A percentile compares a stretch with the other conserved stretches of the same genome.
phyloP scores from a whole-genome alignment of 768 basidiomycete species.

The Pleurotus tuber-regium region DNA sequence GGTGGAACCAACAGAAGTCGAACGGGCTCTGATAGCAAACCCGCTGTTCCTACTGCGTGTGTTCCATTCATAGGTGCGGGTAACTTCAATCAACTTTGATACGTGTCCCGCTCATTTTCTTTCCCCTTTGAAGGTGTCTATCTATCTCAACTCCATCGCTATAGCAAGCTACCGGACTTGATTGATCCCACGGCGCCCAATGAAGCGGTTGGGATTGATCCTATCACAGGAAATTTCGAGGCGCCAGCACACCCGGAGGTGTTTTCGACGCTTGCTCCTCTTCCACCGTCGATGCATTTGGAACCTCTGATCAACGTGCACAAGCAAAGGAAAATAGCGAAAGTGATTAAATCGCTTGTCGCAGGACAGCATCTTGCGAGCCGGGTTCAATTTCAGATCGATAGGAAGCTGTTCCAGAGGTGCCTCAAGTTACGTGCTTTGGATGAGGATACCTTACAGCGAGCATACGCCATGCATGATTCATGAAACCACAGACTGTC shows the following conservation, averaged over 20 bases:
- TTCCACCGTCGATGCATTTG: slow-evolving; percentile 75
- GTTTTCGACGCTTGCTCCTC: slow-evolving; percentile 66
- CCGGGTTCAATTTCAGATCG: slow-evolving; percentile 63
- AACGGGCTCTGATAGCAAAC: slow-evolving; percentile 36
- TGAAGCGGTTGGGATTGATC: slow-evolving; percentile 63
- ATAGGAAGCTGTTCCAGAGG: slow-evolving; percentile 74
- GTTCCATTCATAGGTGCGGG: slow-evolving; percentile 80
- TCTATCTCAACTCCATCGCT: slow-evolving; percentile 64
- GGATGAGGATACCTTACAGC: slow-evolving; percentile 51
- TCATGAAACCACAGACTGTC: slow-evolving; percentile 11
- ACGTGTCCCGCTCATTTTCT: neutral
- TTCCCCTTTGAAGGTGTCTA: slow-evolving; percentile 61
- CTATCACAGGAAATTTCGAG: slow-evolving; percentile 59
- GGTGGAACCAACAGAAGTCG: slow-evolving; percentile 40
- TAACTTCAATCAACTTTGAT: neutral
- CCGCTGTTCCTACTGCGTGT: slow-evolving; percentile 49
- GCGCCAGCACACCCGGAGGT: slow-evolving; percentile 76
- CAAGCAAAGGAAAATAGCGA: slow-evolving; percentile 81
- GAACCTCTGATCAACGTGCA: slow-evolving; percentile 88
- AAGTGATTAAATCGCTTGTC: slow-evolving; percentile 76
- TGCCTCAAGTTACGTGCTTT: slow-evolving; percentile 72
- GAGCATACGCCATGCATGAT: slow-evolving; percentile 33
- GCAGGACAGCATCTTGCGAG: slow-evolving; percentile 82
- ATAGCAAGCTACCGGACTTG: slow-evolving; percentile 69
- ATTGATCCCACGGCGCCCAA: slow-evolving; percentile 83